Conservation (phyloP, 768 basidiomycete genomes). For the Phlebiopsis flavidoalba region DNA sequence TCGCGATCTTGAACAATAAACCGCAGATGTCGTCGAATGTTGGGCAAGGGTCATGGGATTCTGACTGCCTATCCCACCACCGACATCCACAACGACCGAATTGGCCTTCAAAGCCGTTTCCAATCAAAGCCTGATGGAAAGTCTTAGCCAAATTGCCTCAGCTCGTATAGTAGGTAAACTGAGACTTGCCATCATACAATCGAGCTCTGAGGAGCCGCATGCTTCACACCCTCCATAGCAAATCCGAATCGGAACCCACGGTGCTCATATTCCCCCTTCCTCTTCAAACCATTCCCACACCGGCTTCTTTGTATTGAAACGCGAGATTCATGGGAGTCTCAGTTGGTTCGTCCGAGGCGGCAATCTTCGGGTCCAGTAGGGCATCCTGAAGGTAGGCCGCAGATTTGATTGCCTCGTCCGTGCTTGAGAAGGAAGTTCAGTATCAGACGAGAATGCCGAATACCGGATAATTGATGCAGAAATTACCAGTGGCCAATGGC, state of each 20-base stretch:
- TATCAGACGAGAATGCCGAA: neutral
- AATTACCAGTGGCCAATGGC: conserved; percentile 63
- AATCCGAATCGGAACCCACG: conserved; percentile 43
- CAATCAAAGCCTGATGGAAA: conserved; percentile 21
- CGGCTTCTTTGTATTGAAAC: neutral
- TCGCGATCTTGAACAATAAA: conserved; percentile 27
- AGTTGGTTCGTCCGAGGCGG: neutral
- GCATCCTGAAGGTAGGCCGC: conserved; percentile 67
- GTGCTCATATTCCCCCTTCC: neutral
- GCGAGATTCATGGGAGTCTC: neutral
- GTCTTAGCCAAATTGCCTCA: too few species aligned
- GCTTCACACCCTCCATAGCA: conserved; percentile 67
- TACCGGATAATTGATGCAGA: neutral
- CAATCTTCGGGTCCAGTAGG: conserved; percentile 1
- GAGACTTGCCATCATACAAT: conserved; percentile 17
- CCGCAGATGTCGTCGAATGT: conserved; percentile 18
- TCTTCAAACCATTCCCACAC: neutral
- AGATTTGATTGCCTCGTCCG: conserved; percentile 73
- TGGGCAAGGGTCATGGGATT: conserved; percentile 19
- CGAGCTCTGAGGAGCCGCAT: conserved; percentile 47
- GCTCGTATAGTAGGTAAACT: too few species aligned
- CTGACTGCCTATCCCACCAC: conserved; percentile 26
- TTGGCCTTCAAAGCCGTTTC: conserved; percentile 15
- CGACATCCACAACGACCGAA: conserved; percentile 29
- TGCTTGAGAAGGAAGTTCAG: conserved; percentile 31